phyloP scores from a whole-genome alignment of 257 asterid species.

The Buddleja alternifolia region DNA sequence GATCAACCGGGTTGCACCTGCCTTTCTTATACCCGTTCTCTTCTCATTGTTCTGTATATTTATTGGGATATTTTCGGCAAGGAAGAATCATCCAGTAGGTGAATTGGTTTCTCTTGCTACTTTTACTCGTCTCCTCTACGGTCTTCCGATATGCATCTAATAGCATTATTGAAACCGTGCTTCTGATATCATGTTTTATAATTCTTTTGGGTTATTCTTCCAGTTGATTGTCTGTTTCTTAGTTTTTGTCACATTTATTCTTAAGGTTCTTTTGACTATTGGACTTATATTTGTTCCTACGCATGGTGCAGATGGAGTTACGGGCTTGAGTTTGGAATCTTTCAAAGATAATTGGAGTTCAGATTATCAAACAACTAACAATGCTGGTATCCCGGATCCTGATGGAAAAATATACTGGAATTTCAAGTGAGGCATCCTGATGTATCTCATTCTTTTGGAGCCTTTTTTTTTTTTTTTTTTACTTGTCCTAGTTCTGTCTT shows the following conservation, averaged over 20 bases:
- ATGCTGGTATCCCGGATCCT: constrained; percentile 99
- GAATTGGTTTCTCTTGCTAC: constrained; percentile 28
- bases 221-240: not conserved
- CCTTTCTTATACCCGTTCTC: constrained; percentile 88
- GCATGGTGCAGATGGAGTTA: constrained; percentile 76
- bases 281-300: constrained; percentile 36
- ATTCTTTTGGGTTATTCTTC: not conserved
- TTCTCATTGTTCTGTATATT: constrained; percentile 88
- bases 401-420: constrained; percentile 78
- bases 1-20: constrained; percentile 98
- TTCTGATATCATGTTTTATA: not conserved
- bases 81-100: constrained; percentile 81
- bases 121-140: not conserved
- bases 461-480: constrained; percentile 5
- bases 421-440: constrained; percentile 75
- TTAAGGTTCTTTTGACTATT: constrained; percentile 16
- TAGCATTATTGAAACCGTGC: not conserved
- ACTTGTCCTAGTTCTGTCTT: constrained; percentile 17
- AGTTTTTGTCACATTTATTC: not conserved
- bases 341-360: constrained; percentile 85
- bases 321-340: constrained; percentile 85
- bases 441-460: constrained; percentile 20
- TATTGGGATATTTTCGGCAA: constrained; percentile 77
- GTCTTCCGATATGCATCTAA: too few species aligned
- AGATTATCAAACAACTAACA: constrained; percentile 79